Conservation (phyloP, 1,284 basidiomycete species). For the Cryptococcus deneoformans region DNA sequence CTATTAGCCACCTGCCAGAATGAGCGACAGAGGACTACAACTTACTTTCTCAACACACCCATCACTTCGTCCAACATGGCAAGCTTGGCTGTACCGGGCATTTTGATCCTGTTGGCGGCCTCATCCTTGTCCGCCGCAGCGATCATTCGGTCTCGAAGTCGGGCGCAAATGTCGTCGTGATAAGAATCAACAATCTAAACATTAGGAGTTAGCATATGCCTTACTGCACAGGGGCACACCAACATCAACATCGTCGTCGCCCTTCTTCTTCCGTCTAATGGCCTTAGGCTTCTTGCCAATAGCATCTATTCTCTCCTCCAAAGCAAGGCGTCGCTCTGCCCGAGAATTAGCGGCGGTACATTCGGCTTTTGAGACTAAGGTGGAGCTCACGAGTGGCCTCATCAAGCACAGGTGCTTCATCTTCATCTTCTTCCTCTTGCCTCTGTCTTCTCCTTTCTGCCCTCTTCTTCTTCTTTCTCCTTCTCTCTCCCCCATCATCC, state of each 20-base stretch:
- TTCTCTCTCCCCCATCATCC: conserved; percentile 52
- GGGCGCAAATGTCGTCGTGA: conserved; percentile 87
- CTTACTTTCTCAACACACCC: conserved; percentile 90
- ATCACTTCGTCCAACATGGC: conserved; percentile 82
- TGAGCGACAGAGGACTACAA: background rate
- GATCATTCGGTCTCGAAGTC: conserved; percentile 81
- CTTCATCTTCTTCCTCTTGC: conserved; percentile 23
- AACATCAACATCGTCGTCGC: conserved; percentile 57
- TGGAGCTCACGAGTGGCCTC: conserved; percentile 24
- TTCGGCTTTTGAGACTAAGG: background rate
- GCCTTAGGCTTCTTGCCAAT: conserved; percentile 77
- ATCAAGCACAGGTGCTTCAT: conserved; percentile 45
- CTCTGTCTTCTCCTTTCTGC: conserved; percentile 51
- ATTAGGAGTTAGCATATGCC: conserved; percentile 33
- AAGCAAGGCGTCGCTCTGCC: conserved; percentile 23
- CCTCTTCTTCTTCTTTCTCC: conserved; percentile 57
- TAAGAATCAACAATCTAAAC: conserved; percentile 67
- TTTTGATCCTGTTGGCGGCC: conserved; percentile 71
- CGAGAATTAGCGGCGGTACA: background rate
- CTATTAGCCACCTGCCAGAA: no score
- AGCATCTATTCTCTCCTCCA: conserved; percentile 60
- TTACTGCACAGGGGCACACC: conserved; percentile 7
- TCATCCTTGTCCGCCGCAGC: conserved; percentile 82
- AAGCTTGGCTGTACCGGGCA: conserved; percentile 85
- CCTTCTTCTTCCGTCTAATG: conserved; percentile 64